Percentiles rank a stretch among this genome's conserved stretches.
Conservation (phyloP, 1,139 yeast species). For the Yamadazyma diddensiae region DNA sequence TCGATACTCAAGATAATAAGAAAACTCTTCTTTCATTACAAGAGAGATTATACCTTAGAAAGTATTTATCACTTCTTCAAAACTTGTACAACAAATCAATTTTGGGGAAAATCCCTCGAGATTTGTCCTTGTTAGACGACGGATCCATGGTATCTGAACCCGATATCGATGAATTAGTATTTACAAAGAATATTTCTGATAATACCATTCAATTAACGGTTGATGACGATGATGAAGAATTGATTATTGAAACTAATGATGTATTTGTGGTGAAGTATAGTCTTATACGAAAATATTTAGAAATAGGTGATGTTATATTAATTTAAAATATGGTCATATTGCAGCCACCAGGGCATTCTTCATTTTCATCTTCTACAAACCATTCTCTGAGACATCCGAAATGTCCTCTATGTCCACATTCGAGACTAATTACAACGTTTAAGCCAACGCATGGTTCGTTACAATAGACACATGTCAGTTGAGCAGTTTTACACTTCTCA, state of each 20-base stretch:
- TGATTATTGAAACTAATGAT: constrained; percentile 63
- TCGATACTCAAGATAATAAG: constrained; percentile 18
- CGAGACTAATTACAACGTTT: constrained; percentile 57
- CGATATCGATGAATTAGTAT: constrained; percentile 71
- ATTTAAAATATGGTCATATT: constrained; percentile 27
- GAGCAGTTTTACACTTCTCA: constrained; percentile 59
- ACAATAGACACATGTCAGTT: constrained; percentile 77
- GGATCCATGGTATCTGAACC: constrained; percentile 80
- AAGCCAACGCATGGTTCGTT: constrained; percentile 75
- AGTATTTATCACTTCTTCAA: constrained; percentile 63
- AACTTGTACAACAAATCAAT: constrained; percentile 69
- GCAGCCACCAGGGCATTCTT: constrained; percentile 84
- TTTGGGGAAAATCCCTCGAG: constrained; percentile 63
- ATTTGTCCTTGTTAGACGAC: constrained; percentile 73
- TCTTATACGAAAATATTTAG: constrained; percentile 40
- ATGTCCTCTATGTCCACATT: constrained; percentile 90
- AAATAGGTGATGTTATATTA: constrained; percentile 41
- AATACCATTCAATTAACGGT: constrained; percentile 25
- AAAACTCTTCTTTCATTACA: constrained; percentile 46
- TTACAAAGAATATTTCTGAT: constrained; percentile 51
- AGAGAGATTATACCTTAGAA: constrained; percentile 59
- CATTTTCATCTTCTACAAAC: constrained; percentile 64
- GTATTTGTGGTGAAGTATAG: constrained; percentile 75
- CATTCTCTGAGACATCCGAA: constrained; percentile 75
- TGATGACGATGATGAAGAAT: constrained; percentile 59